A percentile compares a stretch with the other conserved stretches of the same genome.
Evolutionary conservation across 768 basidiomycete species (phyloP).

Genomic region (Calvatia gigantea): DNA sequence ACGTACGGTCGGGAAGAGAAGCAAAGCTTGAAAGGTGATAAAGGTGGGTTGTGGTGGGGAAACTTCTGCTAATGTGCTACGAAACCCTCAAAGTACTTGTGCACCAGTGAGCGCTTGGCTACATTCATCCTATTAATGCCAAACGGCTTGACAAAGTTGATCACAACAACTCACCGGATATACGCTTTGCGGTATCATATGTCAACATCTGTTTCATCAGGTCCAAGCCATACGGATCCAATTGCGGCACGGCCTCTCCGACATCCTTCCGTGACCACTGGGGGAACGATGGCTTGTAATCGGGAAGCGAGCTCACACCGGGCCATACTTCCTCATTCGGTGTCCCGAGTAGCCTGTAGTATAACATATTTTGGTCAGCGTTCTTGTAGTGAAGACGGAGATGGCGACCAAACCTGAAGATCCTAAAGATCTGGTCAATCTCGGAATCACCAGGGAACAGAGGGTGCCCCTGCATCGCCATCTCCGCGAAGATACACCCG

Average conservation of each 20-base stretch:
- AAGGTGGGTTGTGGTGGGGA: too few species aligned
- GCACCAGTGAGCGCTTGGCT: slow-evolving; percentile 56
- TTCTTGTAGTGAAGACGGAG: neutral
- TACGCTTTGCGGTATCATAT: slow-evolving; percentile 89
- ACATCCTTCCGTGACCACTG: slow-evolving; percentile 87
- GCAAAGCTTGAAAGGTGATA: too few species aligned
- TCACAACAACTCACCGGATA: slow-evolving; percentile 66
- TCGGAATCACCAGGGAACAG: slow-evolving; percentile 99
- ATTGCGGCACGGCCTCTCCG: slow-evolving; percentile 53
- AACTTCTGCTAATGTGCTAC: neutral
- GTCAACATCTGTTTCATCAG: slow-evolving; percentile 72
- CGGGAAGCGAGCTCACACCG: slow-evolving; percentile 81
- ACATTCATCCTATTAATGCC: slow-evolving; percentile 31
- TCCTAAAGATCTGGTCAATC: slow-evolving; percentile 99
- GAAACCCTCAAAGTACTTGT: slow-evolving; percentile 34
- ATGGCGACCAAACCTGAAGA: slow-evolving; percentile 75
- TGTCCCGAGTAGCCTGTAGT: slow-evolving; percentile 82
- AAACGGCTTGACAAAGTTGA: slow-evolving; percentile 26
- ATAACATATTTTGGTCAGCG: neutral
- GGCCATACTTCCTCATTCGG: slow-evolving; percentile 92
- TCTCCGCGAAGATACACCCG: slow-evolving; percentile 97
- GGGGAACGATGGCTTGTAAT: slow-evolving; percentile 96
- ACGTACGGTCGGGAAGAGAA: too few species aligned
- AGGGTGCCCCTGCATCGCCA: slow-evolving; percentile 88
- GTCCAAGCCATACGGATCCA: slow-evolving; percentile 81